Base-by-base conservation (phyloP, 1,139 yeast species). In the Candida tropicalis region DNA sequence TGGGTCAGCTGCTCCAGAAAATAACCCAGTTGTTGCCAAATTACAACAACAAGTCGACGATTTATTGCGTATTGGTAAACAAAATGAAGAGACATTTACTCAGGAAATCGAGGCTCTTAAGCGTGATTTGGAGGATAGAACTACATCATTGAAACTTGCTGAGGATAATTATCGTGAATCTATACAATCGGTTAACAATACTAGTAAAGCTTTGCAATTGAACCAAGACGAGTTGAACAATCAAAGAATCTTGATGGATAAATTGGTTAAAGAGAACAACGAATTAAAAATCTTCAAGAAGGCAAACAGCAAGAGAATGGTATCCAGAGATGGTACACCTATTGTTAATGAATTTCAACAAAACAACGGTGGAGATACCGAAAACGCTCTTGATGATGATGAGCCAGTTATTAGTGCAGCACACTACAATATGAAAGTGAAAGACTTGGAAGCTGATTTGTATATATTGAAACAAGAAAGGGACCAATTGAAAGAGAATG, bases 371-470 rank as follows among this genome's bases (percentile, higher is more conserved):
- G 58, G 51, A 13, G 51, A 51, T 18, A 46, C 42, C 15, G 46
- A 40, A 26, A 63, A 56, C 28, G 65, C 51, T 18, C 63, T 56
- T 24, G 75, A 66, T 22, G 78, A 76, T 28, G 79, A 75, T n/a
- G 75, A 70, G 25, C 71, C 66, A 39, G 78, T 71, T 42, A 72
- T 81, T 45, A 69, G 72, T 38, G 79, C 75, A 51, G 88, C 88
- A 32, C 91, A 86, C 53, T 84, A 77, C 57, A 86, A 84, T 52
- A 73, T 88, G 70, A 87, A 84, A 62, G 75, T 89, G 36, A 82
- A 87, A 56, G 96, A 89, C 56, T 70, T 89, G 56, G 87, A 88
- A 55, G 96, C 96, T 2, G 96, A 88, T 59, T 70, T 89, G 55
- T 86, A 78, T 54, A 85, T 89, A 49, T 74, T 85, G 55, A 84